These are phyloP conservation scores for Trichoderma afroharzianum DNA, from an alignment of 2,329 filamentous ascomycete species.

Conservation along the genomic window DNA sequence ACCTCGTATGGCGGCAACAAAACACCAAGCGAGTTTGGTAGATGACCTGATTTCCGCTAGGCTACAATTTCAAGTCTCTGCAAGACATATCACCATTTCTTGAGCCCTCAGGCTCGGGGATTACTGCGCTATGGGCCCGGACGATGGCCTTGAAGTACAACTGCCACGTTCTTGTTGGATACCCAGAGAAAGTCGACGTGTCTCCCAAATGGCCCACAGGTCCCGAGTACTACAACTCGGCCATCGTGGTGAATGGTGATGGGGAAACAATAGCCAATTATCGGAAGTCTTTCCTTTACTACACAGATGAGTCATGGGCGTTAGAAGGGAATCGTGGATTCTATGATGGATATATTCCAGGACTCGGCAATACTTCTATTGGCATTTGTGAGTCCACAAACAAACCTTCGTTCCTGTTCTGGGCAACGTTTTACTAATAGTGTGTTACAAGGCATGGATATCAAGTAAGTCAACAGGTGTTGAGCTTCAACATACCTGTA, in stretches of 20 bases:
- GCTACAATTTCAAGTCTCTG: constrained; percentile 74
- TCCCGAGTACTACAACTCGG: constrained; percentile 53
- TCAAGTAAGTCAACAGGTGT: constrained; percentile 46
- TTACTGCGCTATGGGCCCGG: constrained; percentile 68
- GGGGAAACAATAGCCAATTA: constrained; percentile 60
- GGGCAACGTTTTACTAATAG: neutral
- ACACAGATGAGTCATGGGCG: constrained; percentile 60
- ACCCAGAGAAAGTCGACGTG: constrained; percentile 65
- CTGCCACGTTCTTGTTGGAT: constrained; percentile 67
- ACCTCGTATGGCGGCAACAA: neutral
- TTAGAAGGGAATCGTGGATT: constrained; percentile 52
- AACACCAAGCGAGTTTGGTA: neutral
- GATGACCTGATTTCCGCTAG: constrained; percentile 27
- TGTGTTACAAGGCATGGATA: constrained; percentile 43
- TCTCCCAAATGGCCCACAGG: constrained; percentile 45
- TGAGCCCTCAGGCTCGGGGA: constrained; percentile 62
- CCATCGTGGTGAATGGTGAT: constrained; percentile 52
- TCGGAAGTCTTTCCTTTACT: constrained; percentile 56
- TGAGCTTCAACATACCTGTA: neutral
- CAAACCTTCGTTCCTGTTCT: neutral
- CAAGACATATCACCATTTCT: constrained; percentile 65
- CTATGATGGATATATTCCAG: constrained; percentile 41
- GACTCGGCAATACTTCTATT: constrained; percentile 50
- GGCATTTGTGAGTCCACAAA: constrained; percentile 44
- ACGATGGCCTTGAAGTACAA: constrained; percentile 61